Percentiles rank a stretch among this genome's conserved stretches.
These are phyloP conservation scores for Chlamydomonas sphaeroides DNA, from an alignment of 139 green algal genomes.

Conservation along the genomic window DNA sequence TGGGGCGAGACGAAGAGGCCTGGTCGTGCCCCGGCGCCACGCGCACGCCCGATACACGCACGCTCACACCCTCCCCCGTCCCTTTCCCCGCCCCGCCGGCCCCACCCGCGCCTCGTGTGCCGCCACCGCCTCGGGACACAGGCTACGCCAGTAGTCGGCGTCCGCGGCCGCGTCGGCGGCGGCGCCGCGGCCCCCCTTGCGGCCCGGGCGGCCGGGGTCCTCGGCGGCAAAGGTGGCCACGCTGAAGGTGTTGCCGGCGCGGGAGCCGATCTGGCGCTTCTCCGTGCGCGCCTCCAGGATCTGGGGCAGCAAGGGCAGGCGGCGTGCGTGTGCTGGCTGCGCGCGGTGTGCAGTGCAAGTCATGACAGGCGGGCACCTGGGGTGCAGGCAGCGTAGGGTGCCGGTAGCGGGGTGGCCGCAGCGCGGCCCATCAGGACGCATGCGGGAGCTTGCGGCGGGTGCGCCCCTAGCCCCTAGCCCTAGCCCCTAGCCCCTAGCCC, in stretches of 20 bases:
- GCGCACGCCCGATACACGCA: no score
- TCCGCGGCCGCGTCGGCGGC: background rate
- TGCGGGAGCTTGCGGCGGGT: no score
- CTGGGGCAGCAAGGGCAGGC: conserved; percentile 42
- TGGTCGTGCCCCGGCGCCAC: background rate
- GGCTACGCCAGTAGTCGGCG: conserved; percentile 66
- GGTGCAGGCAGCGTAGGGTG: no score
- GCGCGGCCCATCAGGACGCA: no score
- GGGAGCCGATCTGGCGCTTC: conserved; percentile 84
- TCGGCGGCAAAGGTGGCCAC: conserved; percentile 75
- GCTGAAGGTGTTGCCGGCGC: conserved; percentile 86
- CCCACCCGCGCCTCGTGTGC: conserved; percentile 43
- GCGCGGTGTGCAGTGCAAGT: no score
- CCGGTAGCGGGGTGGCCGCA: no score
- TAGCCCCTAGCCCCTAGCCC: background rate
- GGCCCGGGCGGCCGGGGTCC: conserved; percentile 3
- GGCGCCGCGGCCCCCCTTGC: background rate
- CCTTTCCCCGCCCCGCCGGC: no score
- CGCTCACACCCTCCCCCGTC: no score
- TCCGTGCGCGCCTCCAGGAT: conserved; percentile 88
- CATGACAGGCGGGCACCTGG: no score
- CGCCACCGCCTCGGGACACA: conserved; percentile 76
- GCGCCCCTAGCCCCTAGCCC: no score
- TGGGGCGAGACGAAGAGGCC: no score
- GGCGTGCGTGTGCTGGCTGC: no score